Conservation (phyloP, 345 rosid species). For the Citrus unshiu region DNA sequence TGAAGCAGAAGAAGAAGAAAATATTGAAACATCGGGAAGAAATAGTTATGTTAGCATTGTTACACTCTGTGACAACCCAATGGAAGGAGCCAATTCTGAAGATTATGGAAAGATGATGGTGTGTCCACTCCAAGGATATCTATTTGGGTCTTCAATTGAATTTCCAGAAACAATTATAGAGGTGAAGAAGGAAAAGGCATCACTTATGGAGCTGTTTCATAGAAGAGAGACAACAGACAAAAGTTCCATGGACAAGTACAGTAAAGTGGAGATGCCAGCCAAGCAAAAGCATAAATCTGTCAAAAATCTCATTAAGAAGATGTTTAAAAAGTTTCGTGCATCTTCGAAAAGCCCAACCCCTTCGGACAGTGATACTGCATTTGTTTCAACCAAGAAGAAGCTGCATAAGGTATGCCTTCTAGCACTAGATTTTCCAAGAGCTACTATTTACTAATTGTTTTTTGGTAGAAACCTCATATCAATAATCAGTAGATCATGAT, state of each 20-base stretch:
- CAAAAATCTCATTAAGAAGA: slow-evolving; percentile 59
- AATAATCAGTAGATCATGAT: not conserved
- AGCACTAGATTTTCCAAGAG: slow-evolving; percentile 10
- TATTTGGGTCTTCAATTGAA: slow-evolving; percentile 63
- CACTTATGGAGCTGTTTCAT: slow-evolving; percentile 71
- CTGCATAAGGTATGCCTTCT: slow-evolving; percentile 55
- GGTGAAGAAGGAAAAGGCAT: slow-evolving; percentile 55
- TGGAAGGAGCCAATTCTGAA: slow-evolving; percentile 38
- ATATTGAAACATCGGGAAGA: slow-evolving; percentile 57
- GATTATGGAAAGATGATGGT: slow-evolving; percentile 37
- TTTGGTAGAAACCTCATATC: not conserved
- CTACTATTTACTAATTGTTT: not conserved
- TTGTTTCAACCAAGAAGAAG: slow-evolving; percentile 51
- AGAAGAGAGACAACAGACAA: slow-evolving; percentile 49
- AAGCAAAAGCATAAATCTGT: slow-evolving; percentile 47
- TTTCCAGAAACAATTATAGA: slow-evolving; percentile 46
- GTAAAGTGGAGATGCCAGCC: slow-evolving; percentile 38
- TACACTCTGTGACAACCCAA: slow-evolving; percentile 49
- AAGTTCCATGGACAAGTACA: slow-evolving; percentile 26
- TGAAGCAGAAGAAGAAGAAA: slow-evolving; percentile 63
- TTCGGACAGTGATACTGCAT: slow-evolving; percentile 25
- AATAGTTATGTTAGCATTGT: slow-evolving; percentile 60
- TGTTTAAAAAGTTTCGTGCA: slow-evolving; percentile 51
- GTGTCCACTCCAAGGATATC: slow-evolving; percentile 82
- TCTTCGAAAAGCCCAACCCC: slow-evolving; percentile 32